These are phyloP conservation scores for Dryas octopetala DNA, from an alignment of 306 rosid species.

Conservation along the genomic window DNA sequence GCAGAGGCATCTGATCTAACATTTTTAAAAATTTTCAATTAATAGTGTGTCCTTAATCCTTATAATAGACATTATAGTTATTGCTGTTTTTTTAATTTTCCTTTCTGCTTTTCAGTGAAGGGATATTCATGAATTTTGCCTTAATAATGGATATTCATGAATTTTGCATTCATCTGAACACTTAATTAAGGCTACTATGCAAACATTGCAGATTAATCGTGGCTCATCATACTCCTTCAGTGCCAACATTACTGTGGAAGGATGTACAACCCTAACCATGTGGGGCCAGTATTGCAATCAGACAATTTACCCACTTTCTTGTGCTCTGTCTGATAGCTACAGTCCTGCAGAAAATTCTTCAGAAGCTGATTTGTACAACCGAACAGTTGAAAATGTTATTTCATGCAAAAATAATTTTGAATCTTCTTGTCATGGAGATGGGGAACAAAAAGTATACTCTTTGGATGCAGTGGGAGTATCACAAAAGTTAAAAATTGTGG, in stretches of 20 bases:
- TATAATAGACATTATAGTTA: constrained; percentile 2
- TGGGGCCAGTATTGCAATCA: constrained; percentile 78
- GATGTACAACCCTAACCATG: constrained; percentile 67
- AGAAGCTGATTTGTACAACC: constrained; percentile 34
- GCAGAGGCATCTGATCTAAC: neutral
- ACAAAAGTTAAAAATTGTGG: constrained; percentile 66
- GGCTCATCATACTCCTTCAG: constrained; percentile 66
- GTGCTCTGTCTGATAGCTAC: constrained; percentile 45
- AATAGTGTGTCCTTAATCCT: constrained; percentile 9
- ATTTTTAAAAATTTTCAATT: constrained; percentile 9
- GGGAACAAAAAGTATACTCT: constrained; percentile 47
- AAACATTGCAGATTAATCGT: constrained; percentile 63
- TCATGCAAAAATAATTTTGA: constrained; percentile 57
- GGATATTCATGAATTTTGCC: neutral
- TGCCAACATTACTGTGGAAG: constrained; percentile 81
- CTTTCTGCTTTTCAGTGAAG: constrained; percentile 13
- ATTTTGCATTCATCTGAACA: constrained; percentile 1
- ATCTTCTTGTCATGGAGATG: constrained; percentile 59
- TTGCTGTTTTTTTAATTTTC: constrained; percentile 1
- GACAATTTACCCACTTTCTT: constrained; percentile 73
- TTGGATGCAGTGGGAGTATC: constrained; percentile 62
- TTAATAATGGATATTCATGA: constrained; percentile 11
- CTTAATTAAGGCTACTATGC: constrained; percentile 15
- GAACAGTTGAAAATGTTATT: constrained; percentile 36
- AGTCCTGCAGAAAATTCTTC: constrained; percentile 28